Evolutionary conservation across 2,329 filamentous ascomycete genomes (phyloP).

Genomic region (Phymatotrichopsis omnivora): DNA sequence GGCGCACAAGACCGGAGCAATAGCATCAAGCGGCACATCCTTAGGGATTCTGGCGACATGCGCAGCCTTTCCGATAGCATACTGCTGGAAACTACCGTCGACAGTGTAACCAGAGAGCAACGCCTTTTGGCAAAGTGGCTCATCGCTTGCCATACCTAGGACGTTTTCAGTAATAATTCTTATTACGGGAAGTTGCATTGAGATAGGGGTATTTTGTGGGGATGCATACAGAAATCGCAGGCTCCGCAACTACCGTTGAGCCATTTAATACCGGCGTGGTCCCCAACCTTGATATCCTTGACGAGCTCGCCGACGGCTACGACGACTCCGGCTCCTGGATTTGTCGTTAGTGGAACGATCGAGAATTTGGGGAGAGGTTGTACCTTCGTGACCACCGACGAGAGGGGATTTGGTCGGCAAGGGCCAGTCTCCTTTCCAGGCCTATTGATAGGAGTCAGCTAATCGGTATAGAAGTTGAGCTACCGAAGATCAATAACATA

Average conservation of each 20-base stretch:
- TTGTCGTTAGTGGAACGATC: slow-evolving; percentile 34
- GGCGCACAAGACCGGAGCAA: slow-evolving; percentile 52
- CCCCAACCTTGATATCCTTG: slow-evolving; percentile 66
- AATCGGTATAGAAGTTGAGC: neutral
- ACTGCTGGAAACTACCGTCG: slow-evolving; percentile 89
- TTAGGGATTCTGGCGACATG: slow-evolving; percentile 77
- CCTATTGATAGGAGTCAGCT: slow-evolving; percentile 37
- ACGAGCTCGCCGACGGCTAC: slow-evolving; percentile 71
- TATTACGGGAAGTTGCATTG: neutral
- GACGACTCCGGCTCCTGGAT: slow-evolving; percentile 66
- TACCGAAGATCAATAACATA: neutral
- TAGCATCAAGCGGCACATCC: slow-evolving; percentile 61
- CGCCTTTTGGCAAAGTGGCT: slow-evolving; percentile 69
- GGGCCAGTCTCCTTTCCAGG: slow-evolving; percentile 85
- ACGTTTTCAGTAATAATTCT: neutral
- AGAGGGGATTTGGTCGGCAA: slow-evolving; percentile 71
- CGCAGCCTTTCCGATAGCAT: slow-evolving; percentile 74
- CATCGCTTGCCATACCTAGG: slow-evolving; percentile 53
- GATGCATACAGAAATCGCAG: slow-evolving; percentile 61
- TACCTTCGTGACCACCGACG: slow-evolving; percentile 63
- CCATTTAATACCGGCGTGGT: slow-evolving; percentile 86
- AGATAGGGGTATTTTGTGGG: neutral
- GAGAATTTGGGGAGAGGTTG: neutral
- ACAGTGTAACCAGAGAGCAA: slow-evolving; percentile 69
- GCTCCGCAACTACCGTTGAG: slow-evolving; percentile 75